Conservation (phyloP, 768 basidiomycete species). For the Lactifluus rugatus region DNA sequence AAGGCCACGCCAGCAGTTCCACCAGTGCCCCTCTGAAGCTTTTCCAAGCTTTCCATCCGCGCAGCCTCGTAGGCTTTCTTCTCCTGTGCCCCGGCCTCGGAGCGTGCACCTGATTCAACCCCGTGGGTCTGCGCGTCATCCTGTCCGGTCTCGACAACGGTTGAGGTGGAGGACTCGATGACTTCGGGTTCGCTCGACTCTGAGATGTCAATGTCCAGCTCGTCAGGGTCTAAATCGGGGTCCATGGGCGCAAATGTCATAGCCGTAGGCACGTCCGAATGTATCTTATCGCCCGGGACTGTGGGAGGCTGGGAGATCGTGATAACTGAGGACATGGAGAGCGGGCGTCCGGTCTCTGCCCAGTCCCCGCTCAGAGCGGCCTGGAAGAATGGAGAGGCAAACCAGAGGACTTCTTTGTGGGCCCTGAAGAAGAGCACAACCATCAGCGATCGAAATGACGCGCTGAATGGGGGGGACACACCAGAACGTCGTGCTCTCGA, state of each 20-base stretch:
- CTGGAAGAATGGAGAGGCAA: conserved; percentile 93
- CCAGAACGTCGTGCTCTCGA: conserved; percentile 88
- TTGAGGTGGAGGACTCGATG: conserved; percentile 22
- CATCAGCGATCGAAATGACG: conserved; percentile 8
- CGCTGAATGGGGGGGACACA: conserved; percentile 31
- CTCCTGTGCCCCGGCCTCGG: conserved; percentile 33
- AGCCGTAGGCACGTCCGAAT: conserved; percentile 35
- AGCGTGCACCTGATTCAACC: not conserved
- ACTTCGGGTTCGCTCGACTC: conserved; percentile 15
- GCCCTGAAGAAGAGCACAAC: conserved; percentile 41
- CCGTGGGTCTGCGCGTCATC: not conserved
- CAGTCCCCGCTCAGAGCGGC: conserved; percentile 84
- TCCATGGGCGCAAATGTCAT: conserved; percentile 55
- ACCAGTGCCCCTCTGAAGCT: conserved; percentile 37
- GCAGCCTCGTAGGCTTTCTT: conserved; percentile 18
- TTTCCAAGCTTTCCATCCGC: conserved; percentile 43
- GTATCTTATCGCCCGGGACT: conserved; percentile 41
- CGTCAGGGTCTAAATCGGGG: conserved; percentile 38
- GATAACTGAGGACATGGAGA: conserved; percentile 72
- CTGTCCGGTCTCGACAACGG: not conserved
- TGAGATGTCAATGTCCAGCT: conserved; percentile 33
- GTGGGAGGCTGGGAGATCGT: conserved; percentile 71
- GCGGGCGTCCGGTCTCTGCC: conserved; percentile 79
- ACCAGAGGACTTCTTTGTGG: conserved; percentile 85
- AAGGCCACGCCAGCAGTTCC: not conserved